These are phyloP conservation scores for Pseudonectria buxi DNA, from an alignment of 2,329 filamentous ascomycete genomes.

Conservation along the genomic window DNA sequence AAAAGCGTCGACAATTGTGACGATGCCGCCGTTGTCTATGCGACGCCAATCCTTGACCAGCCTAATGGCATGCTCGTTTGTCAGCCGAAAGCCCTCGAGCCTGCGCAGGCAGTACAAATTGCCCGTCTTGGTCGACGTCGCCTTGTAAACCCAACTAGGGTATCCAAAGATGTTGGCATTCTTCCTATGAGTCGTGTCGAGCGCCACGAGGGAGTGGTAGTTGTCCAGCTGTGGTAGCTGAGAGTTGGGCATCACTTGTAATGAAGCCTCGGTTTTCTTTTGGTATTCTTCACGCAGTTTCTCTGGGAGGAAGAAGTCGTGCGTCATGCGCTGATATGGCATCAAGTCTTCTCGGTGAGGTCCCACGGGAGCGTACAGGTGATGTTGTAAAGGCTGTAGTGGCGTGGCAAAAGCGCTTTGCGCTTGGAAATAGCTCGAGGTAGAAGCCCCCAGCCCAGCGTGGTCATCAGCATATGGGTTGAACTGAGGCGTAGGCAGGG, in stretches of 20 bases:
- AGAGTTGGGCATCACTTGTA: constrained; percentile 74
- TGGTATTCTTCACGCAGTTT: constrained; percentile 82
- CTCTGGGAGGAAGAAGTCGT: constrained; percentile 89
- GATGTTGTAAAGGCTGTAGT: constrained; percentile 72
- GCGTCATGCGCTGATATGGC: constrained; percentile 77
- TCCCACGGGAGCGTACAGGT: constrained; percentile 83
- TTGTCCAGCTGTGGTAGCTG: constrained; percentile 75
- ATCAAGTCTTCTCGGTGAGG: constrained; percentile 75
- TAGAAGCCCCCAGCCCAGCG: constrained; percentile 46
- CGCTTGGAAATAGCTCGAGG: constrained; percentile 61
- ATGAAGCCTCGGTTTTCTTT: constrained; percentile 76
- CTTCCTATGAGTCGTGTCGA: constrained; percentile 76
- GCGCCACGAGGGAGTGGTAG: constrained; percentile 85
- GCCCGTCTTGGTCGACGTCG: constrained; percentile 80
- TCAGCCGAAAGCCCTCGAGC: constrained; percentile 82
- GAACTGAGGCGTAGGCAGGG: constrained; percentile 44
- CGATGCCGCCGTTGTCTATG: constrained; percentile 72
- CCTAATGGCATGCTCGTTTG: constrained; percentile 81
- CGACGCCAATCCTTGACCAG: constrained; percentile 85
- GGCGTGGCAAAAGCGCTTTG: constrained; percentile 45
- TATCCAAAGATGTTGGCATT: constrained; percentile 77
- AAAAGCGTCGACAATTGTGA: constrained; percentile 85
- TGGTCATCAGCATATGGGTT: constrained; percentile 78
- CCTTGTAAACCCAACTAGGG: constrained; percentile 93
- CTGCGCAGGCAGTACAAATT: constrained; percentile 81